These are phyloP conservation scores for Pseudopithomyces maydicus DNA, from an alignment of 2,329 filamentous ascomycete species.

Conservation along the genomic window DNA sequence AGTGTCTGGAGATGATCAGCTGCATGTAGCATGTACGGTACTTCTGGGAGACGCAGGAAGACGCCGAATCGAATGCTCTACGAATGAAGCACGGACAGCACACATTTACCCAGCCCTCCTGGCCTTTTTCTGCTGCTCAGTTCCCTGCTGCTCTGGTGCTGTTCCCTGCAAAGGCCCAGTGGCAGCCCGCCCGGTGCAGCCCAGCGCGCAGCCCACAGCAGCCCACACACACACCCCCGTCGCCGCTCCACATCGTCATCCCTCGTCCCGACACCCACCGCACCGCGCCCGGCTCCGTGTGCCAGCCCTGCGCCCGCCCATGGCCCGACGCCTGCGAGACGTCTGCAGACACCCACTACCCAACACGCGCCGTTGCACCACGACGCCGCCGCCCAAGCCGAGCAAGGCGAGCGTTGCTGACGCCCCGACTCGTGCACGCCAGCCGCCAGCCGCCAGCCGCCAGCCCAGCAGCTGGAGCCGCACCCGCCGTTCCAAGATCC, in stretches of 20 bases:
- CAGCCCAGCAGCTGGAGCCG: too few relatives aligned
- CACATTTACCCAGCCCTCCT: slow-evolving; percentile 7
- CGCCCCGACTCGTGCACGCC: not conserved
- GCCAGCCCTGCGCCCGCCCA: too few relatives aligned
- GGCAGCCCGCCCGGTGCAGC: too few relatives aligned
- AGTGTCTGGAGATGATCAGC: not conserved
- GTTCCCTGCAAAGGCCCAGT: too few relatives aligned
- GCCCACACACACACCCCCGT: not conserved
- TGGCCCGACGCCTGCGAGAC: too few relatives aligned
- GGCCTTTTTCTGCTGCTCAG: not conserved
- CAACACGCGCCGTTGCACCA: too few relatives aligned
- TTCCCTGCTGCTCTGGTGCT: not conserved
- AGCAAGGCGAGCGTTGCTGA: not conserved
- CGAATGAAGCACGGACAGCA: slow-evolving; percentile 9
- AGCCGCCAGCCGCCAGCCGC: too few relatives aligned
- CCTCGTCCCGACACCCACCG: too few relatives aligned
- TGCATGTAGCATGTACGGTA: too few relatives aligned
- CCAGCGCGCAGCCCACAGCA: not conserved
- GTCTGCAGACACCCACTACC: too few relatives aligned
- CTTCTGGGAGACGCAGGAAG: not conserved
- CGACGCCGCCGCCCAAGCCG: too few relatives aligned
- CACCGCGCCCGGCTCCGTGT: too few relatives aligned
- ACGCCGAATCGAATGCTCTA: not conserved
- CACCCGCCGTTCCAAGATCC: not conserved
- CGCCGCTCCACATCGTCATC: not conserved